Evolutionary conservation across 495 filamentous ascomycete genomes (phyloP), one percentile per base, ranked within the genome.

Genomic region (Aspergillus avenaceus): DNA sequence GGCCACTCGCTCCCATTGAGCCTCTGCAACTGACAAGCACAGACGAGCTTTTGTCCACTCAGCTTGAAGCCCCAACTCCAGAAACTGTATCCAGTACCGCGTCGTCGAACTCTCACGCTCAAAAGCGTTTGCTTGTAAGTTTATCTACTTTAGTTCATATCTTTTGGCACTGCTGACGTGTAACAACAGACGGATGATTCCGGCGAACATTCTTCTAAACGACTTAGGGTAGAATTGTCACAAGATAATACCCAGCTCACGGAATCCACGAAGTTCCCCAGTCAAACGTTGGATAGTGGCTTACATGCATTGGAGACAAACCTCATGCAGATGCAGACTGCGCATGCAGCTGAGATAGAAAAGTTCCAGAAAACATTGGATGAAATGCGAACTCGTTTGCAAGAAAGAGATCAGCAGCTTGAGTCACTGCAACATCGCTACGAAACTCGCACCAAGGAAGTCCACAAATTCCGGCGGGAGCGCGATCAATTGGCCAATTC

Each of bases 1-100:
- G 77, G 77, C 55, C 68, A 23, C 45, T 82, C 6, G 66, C 76
- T 16, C 41, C 48, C 2, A 66, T 82, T 14, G 69, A 70, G 43
- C 66, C 71, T 24, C 58, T 80, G 34, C 58, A 58, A 1, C 50
- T 71, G 26, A 36, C 61, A 6, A 54, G 55, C 5, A 25, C 62
- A 1, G 68, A 63, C 12, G 59, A 61, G 27, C 40, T 64, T 5
- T 60, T 64, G 14, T 18, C 38, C 9, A 21, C 29, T n/a, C 24
- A 32, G 14, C 26, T 25, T 11, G 50, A 56, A 25, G 19, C 16
- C 22, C 44, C 49, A 14, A 44, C 24, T 24, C 28, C 26, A 31
- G 9, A 46, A 3, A 41, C 19, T 47, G 25, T 32, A 16, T 50
- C 51, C 4, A 23, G 12, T 16, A n/a, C 40, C 8, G 23, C 50